Base-by-base conservation (phyloP, 495 filamentous ascomycete genomes). In the Jackrogersella minutella region DNA sequence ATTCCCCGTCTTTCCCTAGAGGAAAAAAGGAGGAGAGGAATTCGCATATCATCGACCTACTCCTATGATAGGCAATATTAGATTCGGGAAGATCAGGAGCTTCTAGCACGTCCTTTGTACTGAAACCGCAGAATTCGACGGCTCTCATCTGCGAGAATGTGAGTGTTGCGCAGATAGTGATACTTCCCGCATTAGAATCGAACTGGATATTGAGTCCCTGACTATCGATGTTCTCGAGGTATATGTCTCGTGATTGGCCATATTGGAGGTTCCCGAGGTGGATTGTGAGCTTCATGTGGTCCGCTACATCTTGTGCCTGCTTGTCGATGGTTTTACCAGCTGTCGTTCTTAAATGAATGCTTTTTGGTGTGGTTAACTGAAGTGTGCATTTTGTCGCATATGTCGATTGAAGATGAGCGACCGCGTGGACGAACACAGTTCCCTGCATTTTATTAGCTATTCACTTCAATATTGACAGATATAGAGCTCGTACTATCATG, bases 201-300 rank as follows among this genome's bases (percentile, higher is more conserved):
- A 64, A 58, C 3, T 17, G 19, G 21, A 37, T n/a, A 26, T 24
- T 53, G 1, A 10, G 9, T 0, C 61, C 50, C 26, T 61, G n/a
- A 10, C 3, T 13, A 14, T 70, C 61, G 1, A 58, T 13, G 17
- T 30, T 47, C 28, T 65, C 50, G 24, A 82, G 73, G 55, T 74
- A 79, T 49, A 83, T 75, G 58, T 82, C 81, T 8, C 79, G 71
- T 2, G 80, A 78, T 34, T 83, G 81, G 58, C 78, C 80, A 53
- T 81, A 83, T 63, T 82, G 78, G 14, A 83, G 44, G 62, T 75
- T 79, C 36, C 70, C 71, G 24, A 83, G 72, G 7, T 55, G 24
- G 51, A 83, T 73, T 24, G 59, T 75, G 5, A 81, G 62, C 16
- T 24, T 37, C n/a, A 7, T 60, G 16, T 36, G 46, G 14, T 34